These are phyloP conservation scores for Leccinum pachyderme DNA, from an alignment of 1,284 basidiomycete species.

Conservation along the genomic window DNA sequence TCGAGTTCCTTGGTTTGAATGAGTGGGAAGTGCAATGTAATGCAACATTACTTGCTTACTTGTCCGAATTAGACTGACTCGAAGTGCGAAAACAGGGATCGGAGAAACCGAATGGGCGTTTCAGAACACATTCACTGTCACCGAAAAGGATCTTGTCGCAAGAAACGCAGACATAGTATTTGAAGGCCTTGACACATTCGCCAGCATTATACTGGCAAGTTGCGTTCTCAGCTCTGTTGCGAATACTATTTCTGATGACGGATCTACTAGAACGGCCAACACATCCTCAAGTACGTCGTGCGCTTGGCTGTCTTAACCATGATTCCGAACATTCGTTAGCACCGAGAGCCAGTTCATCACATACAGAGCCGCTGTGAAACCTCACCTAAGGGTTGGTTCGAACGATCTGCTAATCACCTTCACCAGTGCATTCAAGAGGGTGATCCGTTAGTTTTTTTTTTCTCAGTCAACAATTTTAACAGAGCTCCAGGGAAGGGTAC, in stretches of 20 bases:
- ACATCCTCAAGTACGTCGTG: slow-evolving; percentile 55
- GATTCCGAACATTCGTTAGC: slow-evolving; percentile 32
- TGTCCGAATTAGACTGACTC: background rate
- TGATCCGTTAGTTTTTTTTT: slow-evolving; percentile 20
- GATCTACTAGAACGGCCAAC: slow-evolving; percentile 60
- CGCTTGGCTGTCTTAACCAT: background rate
- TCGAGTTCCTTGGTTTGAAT: slow-evolving; percentile 67
- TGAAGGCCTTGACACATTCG: slow-evolving; percentile 88
- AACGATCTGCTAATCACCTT: slow-evolving; percentile 76
- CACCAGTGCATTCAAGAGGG: slow-evolving; percentile 73
- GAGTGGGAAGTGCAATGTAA: slow-evolving; percentile 90
- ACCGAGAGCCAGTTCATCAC: slow-evolving; percentile 78
- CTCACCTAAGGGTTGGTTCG: slow-evolving; percentile 48
- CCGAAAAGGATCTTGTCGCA: slow-evolving; percentile 44
- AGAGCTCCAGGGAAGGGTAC: slow-evolving; percentile 52
- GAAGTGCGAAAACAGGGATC: slow-evolving; percentile 56
- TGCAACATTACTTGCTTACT: slow-evolving; percentile 15
- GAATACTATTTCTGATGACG: slow-evolving; percentile 1
- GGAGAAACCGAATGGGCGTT: slow-evolving; percentile 88
- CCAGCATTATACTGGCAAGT: slow-evolving; percentile 63
- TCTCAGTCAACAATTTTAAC: background rate
- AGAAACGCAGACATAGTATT: slow-evolving; percentile 73
- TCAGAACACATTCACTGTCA: slow-evolving; percentile 61
- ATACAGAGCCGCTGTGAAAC: slow-evolving; percentile 61
- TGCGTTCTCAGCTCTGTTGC: background rate